A percentile compares a stretch with the other conserved stretches of the same genome.
These are phyloP conservation scores for Malassezia arunalokei DNA, from an alignment of 1,284 basidiomycete species.

Conservation along the genomic window DNA sequence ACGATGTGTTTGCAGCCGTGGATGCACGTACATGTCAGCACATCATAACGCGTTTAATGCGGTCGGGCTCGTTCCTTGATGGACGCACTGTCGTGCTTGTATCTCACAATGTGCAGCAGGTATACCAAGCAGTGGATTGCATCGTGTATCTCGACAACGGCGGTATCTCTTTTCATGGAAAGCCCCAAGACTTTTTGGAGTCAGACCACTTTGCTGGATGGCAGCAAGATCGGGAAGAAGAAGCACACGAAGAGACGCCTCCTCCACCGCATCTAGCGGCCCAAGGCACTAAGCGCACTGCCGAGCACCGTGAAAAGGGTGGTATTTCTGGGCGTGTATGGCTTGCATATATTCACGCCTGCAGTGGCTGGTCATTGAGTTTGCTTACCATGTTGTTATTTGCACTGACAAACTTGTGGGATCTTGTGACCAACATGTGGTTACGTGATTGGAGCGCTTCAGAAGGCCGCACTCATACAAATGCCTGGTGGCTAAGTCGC, in stretches of 20 bases:
- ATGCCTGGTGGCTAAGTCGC: constrained; percentile 11
- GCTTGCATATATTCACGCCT: constrained; percentile 14
- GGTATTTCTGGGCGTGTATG: constrained; percentile 17
- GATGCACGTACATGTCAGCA: constrained; percentile 56
- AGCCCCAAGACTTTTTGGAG: constrained; percentile 23
- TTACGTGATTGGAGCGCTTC: constrained; percentile 16
- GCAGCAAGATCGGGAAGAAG: constrained; percentile 45
- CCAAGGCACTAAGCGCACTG: neutral
- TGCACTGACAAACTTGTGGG: constrained; percentile 14
- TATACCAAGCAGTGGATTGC: constrained; percentile 17
- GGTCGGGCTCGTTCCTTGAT: constrained; percentile 35
- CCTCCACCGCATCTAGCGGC: neutral
- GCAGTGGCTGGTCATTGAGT: constrained; percentile 13
- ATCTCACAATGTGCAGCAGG: constrained; percentile 52
- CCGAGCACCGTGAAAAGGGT: constrained; percentile 14
- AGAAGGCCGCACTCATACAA: neutral
- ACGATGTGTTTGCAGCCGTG: constrained; percentile 49
- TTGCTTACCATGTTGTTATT: constrained; percentile 8
- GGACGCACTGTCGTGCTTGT: constrained; percentile 62
- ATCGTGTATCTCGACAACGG: constrained; percentile 29
- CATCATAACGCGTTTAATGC: constrained; percentile 21
- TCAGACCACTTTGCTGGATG: constrained; percentile 23
- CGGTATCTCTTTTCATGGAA: constrained; percentile 17
- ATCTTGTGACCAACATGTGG: constrained; percentile 16
- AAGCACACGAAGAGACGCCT: constrained; percentile 1